Base-by-base conservation (phyloP, 169 alveolate species). In the Perkinsus marinus region DNA sequence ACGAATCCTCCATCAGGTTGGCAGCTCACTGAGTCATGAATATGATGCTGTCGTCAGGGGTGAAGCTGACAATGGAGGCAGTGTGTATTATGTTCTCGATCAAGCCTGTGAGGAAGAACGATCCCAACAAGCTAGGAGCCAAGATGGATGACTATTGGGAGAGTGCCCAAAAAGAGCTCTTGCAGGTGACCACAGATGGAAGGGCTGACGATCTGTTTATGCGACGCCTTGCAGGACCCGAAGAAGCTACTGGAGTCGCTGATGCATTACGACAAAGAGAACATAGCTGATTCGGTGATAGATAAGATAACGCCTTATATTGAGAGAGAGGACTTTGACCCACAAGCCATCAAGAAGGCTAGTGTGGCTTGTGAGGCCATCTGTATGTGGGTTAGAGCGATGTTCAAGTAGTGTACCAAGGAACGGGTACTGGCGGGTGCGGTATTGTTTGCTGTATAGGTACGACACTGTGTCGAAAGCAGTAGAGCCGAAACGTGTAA, bases 331-430 rank as follows among this genome's bases (percentile, higher is more conserved):
- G 97, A 95, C 68, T 95, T 95, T 89, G 94, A 94, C 34, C 95
- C 96, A n/a, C 97, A 94, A 89, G 95, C 93, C 92, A 94, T 95
- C 92, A 93, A 92, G 93, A 93, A 93, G 68, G 97, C 97, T 3
- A 96, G 97, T 30, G 92, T 93, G 89, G 98, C 98, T 39, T 94
- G 95, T 89, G 97, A 95, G 13, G 97, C 97, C 89, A 92, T 96
- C 91, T 96, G 93, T 90, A 95, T 94, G 92, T 97, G 97, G 97
- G 95, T 95, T 22, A 92, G 94, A 9, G 98, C 98, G 47, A 97
- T 97, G 98, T 93, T 94, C 93, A 94, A 94, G 79, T 97, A 94
- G 91, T 93, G 94, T 41, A 10, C 46, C 46, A 57, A 16, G 79
- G 36, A 19, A 92, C 95, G 96, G 90, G 93, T 96, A 13, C 22